Conservation (phyloP, 176 grass and related monocot species). For the Juncus effusus region DNA sequence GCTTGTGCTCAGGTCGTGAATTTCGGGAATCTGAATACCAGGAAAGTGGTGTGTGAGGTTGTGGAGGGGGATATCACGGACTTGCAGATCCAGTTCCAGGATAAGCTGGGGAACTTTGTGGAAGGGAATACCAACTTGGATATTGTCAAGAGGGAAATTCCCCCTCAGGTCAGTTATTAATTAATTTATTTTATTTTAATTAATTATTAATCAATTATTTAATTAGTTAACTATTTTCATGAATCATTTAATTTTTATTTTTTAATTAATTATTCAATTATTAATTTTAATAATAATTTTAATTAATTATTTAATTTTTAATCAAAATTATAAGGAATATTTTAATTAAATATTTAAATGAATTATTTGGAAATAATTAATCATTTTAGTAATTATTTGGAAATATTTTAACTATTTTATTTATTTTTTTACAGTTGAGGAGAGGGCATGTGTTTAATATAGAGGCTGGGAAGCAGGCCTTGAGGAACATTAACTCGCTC, state of each 20-base stretch:
- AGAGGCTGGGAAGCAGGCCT: constrained; percentile 85
- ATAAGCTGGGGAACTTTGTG: constrained; percentile 83
- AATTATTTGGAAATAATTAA: no score
- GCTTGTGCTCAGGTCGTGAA: constrained; percentile 89
- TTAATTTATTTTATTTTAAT: constrained; percentile 9
- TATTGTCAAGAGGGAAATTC: constrained; percentile 70
- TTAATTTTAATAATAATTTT: no score
- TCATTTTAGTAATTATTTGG: no score
- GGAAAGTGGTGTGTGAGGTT: constrained; percentile 89
- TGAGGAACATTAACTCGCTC: constrained; percentile 92
- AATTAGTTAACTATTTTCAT: no score
- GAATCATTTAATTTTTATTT: no score
- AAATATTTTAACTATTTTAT: no score
- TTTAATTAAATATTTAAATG: no score
- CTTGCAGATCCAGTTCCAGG: constrained; percentile 81
- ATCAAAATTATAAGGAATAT: no score
- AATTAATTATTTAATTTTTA: no score
- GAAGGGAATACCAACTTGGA: constrained; percentile 80
- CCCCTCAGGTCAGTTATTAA: constrained; percentile 48
- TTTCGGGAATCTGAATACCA: constrained; percentile 89
- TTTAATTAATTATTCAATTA: no score
- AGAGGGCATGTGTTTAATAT: constrained; percentile 94
- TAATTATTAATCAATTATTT: background rate
- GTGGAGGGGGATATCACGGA: constrained; percentile 85
- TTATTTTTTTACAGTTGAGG: constrained; percentile 57